Evolutionary conservation across 768 basidiomycete species (phyloP), one percentile per base, ranked within the genome.

Genomic region (Botryobasidium botryosum): DNA sequence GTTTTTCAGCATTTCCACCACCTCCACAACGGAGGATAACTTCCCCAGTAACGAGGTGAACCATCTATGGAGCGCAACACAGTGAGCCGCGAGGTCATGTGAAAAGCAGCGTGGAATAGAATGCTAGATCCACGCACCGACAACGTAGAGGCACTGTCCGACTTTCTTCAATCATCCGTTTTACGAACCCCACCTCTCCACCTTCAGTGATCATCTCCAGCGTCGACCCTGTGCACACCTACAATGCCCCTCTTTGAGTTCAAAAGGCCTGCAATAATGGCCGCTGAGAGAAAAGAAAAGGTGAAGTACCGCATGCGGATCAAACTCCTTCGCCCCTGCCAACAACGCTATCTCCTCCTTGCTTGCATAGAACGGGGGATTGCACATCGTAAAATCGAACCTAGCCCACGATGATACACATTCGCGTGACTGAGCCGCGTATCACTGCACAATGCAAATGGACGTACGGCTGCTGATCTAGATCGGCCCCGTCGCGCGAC

Each of bases 21-120:
- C 60, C 3, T 71, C 61, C 0, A 61, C 57, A 2, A 96, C 66
- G 2, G 86, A 86, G 0, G 81, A 72, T 59, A 79, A 64, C 53
- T 87, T 92, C 3, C 92, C 92, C 0, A 96, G 68, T 72, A 96
- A 79, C 4, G 85, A 86, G 0, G 91, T 90, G 54, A 77, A 96
- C 92, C 91, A 96, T 36, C 85, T 83, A 40, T 8, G 3, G 31
- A 1, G 6, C 12, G 3, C 24, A 49, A 24, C 10, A 31, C 23
- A 23, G 36, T 37, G n/a, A 25, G n/a, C 13, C 13, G 40, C 13
- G 15, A 23, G n/a, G 18, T 31, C 10, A 28, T 44, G 35, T 15
- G 43, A 27, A 40, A 10, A 1, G 36, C 25, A 17, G n/a, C 13
- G 42, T 37, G 27, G n/a, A n/a, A n/a, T n/a, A 37, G 28, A 24